Evolutionary conservation across 345 rosid genomes (phyloP), one percentile per base, ranked within the genome.

Genomic region (Pugionium cornutum): DNA sequence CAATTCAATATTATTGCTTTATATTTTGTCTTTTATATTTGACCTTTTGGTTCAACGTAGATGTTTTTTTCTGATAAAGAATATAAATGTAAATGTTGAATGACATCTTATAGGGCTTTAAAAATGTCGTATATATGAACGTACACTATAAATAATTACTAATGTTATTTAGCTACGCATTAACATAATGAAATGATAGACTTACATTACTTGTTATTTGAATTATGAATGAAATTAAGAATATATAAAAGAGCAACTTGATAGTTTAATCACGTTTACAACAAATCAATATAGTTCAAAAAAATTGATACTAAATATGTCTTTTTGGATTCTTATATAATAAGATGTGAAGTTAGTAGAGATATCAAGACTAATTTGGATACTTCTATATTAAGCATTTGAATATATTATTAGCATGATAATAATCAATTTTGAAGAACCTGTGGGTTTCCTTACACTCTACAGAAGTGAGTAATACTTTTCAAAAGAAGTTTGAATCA

Each of bases 11-110:
- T 44, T 29, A 7, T 54, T 55, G 29, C 54, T 66, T 54, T 54
- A 18, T 34, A n/a, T 26, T 39, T 66, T 66, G 45, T 66, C 51
- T 59, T 5, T 55, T 33, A 42, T 69, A 34, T 52, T 51, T 69
- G 67, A 69, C 61, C 7, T 37, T 57, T 53, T 58, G 29, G 64
- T 25, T 9, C 40, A 2, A 4, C 47, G 18, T 18, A 18, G 18
- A 18, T 18, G 18, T 18, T 18, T 18, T 18, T 18, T 18, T 18
- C 18, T 18, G 18, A 18, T 18, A 18, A 18, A 18, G 54, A 54
- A 44, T 5, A 54, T 54, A 29, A 5, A 18, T 29, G 64, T 56
- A 37, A 52, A 56, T 56, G 37, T 45, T 66, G 37, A 28, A 27
- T 47, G 9, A 1, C 44, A 39, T 64, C 6, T 11, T 63, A 0